Conservation (phyloP, 805 yeast genomes). For the Metahyphopichia silvanorum region DNA sequence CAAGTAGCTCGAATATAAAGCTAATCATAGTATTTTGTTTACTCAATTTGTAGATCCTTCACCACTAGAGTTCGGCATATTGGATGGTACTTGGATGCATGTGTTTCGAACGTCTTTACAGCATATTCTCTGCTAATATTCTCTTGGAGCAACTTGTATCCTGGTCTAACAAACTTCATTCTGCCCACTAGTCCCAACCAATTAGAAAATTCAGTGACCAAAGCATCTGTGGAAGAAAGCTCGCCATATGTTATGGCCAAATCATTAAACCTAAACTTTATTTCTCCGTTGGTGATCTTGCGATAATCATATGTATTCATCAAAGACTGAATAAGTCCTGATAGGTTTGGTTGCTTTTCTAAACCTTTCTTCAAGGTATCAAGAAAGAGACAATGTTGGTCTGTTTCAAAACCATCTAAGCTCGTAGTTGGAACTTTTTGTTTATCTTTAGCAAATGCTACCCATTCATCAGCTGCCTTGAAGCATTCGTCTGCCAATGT, state of each 20-base stretch:
- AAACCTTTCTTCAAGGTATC: conserved; percentile 11
- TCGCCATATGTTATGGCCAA: conserved; percentile 20
- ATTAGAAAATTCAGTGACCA: conserved; percentile 17
- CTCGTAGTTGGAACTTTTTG: conserved; percentile 7
- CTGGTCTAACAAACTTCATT: conserved; percentile 36
- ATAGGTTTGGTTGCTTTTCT: conserved; percentile 1
- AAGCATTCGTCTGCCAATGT: conserved; percentile 27
- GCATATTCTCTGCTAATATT: conserved; percentile 25
- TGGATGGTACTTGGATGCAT: conserved; percentile 26
- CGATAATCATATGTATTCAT: conserved; percentile 15
- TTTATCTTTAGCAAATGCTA: conserved; percentile 5
- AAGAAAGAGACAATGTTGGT: conserved; percentile 24
- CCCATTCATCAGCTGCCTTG: conserved; percentile 20
- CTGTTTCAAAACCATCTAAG: conserved; percentile 16
- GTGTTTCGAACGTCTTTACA: conserved; percentile 17
- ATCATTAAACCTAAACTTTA: conserved; percentile 19
- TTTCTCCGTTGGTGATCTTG: conserved; percentile 21
- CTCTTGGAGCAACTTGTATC: conserved; percentile 20
- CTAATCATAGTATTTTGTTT: no score
- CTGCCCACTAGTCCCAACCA: conserved; percentile 36
- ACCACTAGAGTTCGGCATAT: conserved; percentile 25
- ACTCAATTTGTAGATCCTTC: conserved; percentile 14
- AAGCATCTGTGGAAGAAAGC: conserved; percentile 8
- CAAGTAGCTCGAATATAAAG: no score
- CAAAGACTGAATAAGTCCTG: conserved; percentile 11